These are phyloP conservation scores for Candida dendrica DNA, from an alignment of 805 yeast species.

Conservation along the genomic window DNA sequence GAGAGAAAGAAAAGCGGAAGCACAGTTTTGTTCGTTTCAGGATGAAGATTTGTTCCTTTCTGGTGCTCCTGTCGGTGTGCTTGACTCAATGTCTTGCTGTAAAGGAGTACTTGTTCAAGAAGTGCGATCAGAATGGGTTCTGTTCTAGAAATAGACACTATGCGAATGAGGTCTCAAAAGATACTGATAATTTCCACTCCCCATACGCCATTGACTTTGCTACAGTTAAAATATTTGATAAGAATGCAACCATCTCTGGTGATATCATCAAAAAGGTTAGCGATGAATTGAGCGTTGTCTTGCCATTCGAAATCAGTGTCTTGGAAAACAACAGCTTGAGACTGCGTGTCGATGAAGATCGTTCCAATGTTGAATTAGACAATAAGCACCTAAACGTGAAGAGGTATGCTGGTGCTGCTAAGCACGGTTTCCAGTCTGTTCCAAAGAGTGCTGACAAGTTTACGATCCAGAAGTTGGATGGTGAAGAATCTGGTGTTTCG, in stretches of 20 bases:
- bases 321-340: constrained; percentile 53
- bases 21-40: neutral
- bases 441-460: constrained; percentile 3
- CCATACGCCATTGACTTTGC: constrained; percentile 35
- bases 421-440: constrained; percentile 44
- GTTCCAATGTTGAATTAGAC: constrained; percentile 19
- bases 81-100: constrained; percentile 30
- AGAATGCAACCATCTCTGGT: constrained; percentile 34
- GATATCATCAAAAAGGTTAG: constrained; percentile 37
- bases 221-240: constrained; percentile 22
- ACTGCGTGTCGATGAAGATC: constrained; percentile 57
- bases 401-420: constrained; percentile 53
- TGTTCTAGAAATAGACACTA: constrained; percentile 74
- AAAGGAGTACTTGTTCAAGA: constrained; percentile 64
- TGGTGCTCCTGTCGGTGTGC: constrained; percentile 1
- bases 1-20: too few relatives aligned
- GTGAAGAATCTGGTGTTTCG: constrained; percentile 9
- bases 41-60: constrained; percentile 1
- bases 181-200: constrained; percentile 19
- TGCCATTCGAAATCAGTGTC: constrained; percentile 56
- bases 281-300: constrained; percentile 29
- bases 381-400: constrained; percentile 28
- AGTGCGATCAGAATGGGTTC: constrained; percentile 76
- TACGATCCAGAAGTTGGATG: constrained; percentile 14
- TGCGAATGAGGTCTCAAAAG: constrained; percentile 27